These are phyloP conservation scores for Cryphonectria nitschkei DNA, from an alignment of 2,329 filamentous ascomycete genomes.

Conservation along the genomic window DNA sequence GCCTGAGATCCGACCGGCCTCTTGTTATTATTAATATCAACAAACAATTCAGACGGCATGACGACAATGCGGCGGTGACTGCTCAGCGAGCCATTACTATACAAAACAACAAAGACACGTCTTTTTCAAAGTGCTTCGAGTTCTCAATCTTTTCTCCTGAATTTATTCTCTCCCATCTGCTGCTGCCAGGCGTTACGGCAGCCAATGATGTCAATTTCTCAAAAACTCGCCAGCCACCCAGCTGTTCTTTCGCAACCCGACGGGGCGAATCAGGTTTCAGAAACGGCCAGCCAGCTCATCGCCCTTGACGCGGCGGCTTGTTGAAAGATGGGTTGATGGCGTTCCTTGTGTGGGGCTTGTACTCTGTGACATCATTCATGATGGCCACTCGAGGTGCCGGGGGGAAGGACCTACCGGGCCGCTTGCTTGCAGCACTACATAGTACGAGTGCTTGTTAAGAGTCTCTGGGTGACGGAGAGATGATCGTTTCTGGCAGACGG, in stretches of 20 bases:
- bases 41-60: not conserved
- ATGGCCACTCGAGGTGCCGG: not conserved
- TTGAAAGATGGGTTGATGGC: not conserved
- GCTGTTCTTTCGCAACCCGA: not conserved
- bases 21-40: not conserved
- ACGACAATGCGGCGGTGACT: not conserved
- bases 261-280: not conserved
- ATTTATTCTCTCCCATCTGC: not conserved
- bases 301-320: not conserved
- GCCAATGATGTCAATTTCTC: constrained; percentile 12
- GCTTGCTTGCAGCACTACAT: no score
- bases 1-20: not conserved
- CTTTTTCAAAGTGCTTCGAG: not conserved
- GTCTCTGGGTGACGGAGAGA: not conserved
- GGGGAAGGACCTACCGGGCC: no score
- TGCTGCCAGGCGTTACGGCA: not conserved
- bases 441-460: not conserved
- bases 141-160: not conserved
- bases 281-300: not conserved
- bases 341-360: not conserved
- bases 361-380: not conserved
- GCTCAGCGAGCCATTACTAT: not conserved
- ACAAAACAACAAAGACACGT: not conserved
- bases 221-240: not conserved
- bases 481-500: not conserved